Conservation (phyloP, 1,284 basidiomycete genomes). For the Rhodofomes roseus region DNA sequence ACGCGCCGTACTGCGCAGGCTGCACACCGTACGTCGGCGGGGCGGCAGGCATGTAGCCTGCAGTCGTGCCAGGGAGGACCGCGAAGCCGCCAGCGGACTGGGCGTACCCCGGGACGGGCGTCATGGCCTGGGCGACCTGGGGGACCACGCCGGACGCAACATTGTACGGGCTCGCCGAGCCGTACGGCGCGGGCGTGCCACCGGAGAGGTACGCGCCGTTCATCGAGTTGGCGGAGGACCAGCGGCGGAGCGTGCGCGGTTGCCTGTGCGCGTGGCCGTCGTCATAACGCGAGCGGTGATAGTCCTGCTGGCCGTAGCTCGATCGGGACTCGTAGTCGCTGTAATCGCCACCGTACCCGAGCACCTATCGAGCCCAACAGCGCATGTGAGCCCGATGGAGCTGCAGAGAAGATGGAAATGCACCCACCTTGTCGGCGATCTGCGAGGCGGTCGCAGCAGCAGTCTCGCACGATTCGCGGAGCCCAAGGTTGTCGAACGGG, state of each 20-base stretch:
- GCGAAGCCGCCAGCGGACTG: neutral
- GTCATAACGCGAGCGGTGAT: neutral
- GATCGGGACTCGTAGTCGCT: neutral
- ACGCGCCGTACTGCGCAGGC: neutral
- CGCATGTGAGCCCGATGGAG: neutral
- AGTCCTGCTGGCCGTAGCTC: neutral
- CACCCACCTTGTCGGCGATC: slow-evolving; percentile 1
- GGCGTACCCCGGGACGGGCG: neutral
- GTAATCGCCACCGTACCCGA: neutral
- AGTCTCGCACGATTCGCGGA: slow-evolving; percentile 4
- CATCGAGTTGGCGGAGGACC: slow-evolving; percentile 1
- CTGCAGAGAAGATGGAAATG: neutral
- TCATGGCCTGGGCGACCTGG: neutral
- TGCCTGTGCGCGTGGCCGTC: neutral
- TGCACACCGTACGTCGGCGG: neutral
- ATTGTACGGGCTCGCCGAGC: too few species aligned
- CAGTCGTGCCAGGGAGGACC: neutral
- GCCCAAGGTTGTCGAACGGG: slow-evolving; percentile 3
- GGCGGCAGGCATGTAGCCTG: neutral
- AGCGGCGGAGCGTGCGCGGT: neutral
- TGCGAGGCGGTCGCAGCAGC: slow-evolving; percentile 10
- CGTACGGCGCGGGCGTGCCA: neutral
- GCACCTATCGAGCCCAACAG: neutral
- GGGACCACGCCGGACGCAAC: neutral
- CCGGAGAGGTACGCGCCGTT: neutral